phyloP scores from a whole-genome alignment of 495 filamentous ascomycete genomes.

The Aspergillus sparsus region DNA sequence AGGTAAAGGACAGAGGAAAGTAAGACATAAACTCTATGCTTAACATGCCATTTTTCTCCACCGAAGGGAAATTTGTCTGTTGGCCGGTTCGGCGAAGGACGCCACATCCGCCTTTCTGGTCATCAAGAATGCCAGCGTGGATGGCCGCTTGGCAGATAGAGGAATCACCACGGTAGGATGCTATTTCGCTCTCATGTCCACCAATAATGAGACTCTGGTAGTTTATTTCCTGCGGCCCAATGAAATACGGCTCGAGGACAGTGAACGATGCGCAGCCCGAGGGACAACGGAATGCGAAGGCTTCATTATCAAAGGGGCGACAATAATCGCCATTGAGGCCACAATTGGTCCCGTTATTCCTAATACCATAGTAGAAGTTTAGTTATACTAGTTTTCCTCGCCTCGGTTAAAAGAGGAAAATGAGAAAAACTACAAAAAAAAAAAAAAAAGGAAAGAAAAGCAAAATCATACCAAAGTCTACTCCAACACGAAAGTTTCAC shows the following conservation, averaged over 20 bases:
- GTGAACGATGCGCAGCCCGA: slow-evolving; percentile 62
- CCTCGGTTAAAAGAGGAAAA: too few species aligned
- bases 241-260: slow-evolving; percentile 67
- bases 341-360: slow-evolving; percentile 58
- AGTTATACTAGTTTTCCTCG: too few species aligned
- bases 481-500: slow-evolving; percentile 52
- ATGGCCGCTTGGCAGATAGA: slow-evolving; percentile 74
- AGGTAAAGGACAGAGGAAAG: slow-evolving; percentile 70
- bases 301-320: slow-evolving; percentile 66
- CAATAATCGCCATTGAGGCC: slow-evolving; percentile 72
- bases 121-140: slow-evolving; percentile 68
- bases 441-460: too few species aligned
- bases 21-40: slow-evolving; percentile 66
- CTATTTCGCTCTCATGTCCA: slow-evolving; percentile 49
- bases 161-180: slow-evolving; percentile 74
- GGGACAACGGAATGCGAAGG: slow-evolving; percentile 73
- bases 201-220: slow-evolving; percentile 71
- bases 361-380: slow-evolving; percentile 11
- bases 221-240: slow-evolving; percentile 65
- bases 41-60: slow-evolving; percentile 59
- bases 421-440: too few species aligned
- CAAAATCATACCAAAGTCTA: slow-evolving; percentile 49
- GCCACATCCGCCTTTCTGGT: slow-evolving; percentile 70
- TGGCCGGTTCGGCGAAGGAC: slow-evolving; percentile 64
- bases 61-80: slow-evolving; percentile 53